A percentile compares a stretch with the other conserved stretches of the same genome.
Conservation (phyloP, 176 grass and related monocot species). For the Calamus simplicifolius region DNA sequence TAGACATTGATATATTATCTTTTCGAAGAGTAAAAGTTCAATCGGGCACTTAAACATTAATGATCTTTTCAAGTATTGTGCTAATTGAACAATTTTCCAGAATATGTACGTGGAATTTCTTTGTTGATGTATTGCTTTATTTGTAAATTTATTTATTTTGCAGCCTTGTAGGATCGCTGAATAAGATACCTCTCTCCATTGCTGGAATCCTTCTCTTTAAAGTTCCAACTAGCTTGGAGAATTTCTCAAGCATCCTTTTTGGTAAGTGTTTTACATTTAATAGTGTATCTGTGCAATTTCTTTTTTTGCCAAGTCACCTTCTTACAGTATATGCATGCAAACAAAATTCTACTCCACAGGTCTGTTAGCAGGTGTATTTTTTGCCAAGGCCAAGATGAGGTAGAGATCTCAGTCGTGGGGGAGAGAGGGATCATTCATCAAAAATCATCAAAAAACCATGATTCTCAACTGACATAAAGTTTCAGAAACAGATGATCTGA, state of each 20-base stretch:
- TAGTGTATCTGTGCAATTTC: no score
- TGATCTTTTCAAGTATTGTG: no score
- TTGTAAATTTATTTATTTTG: constrained; percentile 8
- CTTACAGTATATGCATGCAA: no score
- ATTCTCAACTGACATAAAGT: no score
- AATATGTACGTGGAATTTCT: no score
- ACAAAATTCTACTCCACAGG: constrained; percentile 23
- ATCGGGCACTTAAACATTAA: no score
- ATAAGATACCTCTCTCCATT: constrained; percentile 93
- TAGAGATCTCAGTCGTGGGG: constrained; percentile 7
- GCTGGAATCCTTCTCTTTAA: constrained; percentile 78
- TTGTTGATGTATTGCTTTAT: constrained; percentile 3
- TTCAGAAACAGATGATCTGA: no score
- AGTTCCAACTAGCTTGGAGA: constrained; percentile 76
- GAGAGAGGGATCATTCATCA: no score
- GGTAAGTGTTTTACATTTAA: constrained; percentile 37
- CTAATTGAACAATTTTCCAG: no score
- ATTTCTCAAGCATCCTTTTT: constrained; percentile 66
- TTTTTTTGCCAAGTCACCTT: not conserved
- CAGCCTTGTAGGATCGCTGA: constrained; percentile 89
- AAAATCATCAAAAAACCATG: no score
- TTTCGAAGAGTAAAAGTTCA: no score
- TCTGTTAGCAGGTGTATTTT: constrained; percentile 78
- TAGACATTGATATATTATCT: no score
- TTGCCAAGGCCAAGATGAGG: constrained; percentile 69